Evolutionary conservation across 2,329 filamentous ascomycete species (phyloP), one percentile per base, ranked within the genome.

Genomic region (Gaeumannomyces sp.): DNA sequence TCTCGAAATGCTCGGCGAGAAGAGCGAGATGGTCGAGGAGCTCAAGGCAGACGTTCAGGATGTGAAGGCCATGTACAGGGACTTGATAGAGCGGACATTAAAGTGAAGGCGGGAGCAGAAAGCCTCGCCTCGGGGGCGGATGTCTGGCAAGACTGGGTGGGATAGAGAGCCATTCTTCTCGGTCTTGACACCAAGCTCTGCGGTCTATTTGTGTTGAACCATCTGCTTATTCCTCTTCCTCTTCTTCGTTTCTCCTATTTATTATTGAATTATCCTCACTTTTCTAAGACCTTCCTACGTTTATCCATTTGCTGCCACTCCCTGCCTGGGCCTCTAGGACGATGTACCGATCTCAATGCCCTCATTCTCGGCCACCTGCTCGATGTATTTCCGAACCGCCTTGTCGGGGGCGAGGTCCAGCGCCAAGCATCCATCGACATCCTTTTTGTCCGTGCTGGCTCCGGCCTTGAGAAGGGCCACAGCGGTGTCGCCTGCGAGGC

Each of bases 31-130:
- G 72, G 93, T 97, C 2, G 93, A 97, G 73, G 95, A 99, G 81
- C 80, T 99, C 69, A 87, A 84, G 75, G 89, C 90, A 16, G 95
- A 98, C 80, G 90, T 99, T 64, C 82, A 88, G 69, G 95, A 99
- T 80, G 83, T 99, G 75, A 99, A 99, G 81, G 89, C 89, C 73
- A 97, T 99, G 84, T 98, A 98, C 79, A 87, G 92, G 69, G 94
- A 98, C 74, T 78, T 99, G 75, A 90, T 96, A 61, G 91, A 96
- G 78, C 87, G 89, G 73, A 94, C 92, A 65, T 86, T 93, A 33
- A 63, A 67, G 31, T 68, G 62, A 63, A 22, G 45, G 28, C 38
- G 13, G 38, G 60, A 29, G 45, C 35, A 29, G 35, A 61, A 25
- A 50, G 60, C 31, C n/a, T 5, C 25, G n/a, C 19, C 35, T 33